Base-by-base conservation (phyloP, 2,329 filamentous ascomycete species). In the Aspergillus brunneoviolaceus region DNA sequence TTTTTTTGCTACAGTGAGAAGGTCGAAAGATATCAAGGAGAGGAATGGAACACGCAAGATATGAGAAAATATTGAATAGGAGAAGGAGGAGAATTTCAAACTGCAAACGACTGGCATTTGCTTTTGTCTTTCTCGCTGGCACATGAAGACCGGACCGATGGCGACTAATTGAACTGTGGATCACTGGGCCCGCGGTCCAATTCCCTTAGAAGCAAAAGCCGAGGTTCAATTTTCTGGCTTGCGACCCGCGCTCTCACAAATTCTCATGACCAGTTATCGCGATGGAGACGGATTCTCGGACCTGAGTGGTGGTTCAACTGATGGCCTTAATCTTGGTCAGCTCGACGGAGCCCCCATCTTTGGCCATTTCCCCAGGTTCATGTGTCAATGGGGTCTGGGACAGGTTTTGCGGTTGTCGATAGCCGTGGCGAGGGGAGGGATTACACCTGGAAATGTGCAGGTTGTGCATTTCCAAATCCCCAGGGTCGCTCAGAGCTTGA, bases 101-200 rank as follows among this genome's bases (percentile, higher is more conserved):
- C n/a, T 19, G 19, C 39, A 19, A 9, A 45, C n/a, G n/a, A 45
- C 14, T 45, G 16, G 14, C 39, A 45, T 45, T n/a, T 19, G 27
- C 60, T 62, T 51, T 63, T 66, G 60, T 65, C 63, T 63, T 64
- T 29, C 57, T 49, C 51, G 31, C 58, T 69, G 60, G 64, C 70
- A 72, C 70, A 72, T 72, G 69, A 72, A 71, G 63, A 60, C 16
- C 39, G 39, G 39, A 45, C 39, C 39, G 59, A 63, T 49, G 55
- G 57, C 58, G 63, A 57, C 33, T 45, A 45, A 19, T 7, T 35
- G n/a, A 45, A 45, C 5, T 45, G 39, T 45, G 39, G 39, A 45
- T 45, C 47, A 60, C 70, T 72, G 70, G 70, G 71, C 66, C 70
- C 69, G 63, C 67, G 63, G 65, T 60, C 66, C 67, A 62, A 71